Evolutionary conservation across 2,329 filamentous ascomycete genomes (phyloP), one percentile per base, ranked within the genome.

Genomic region (Penicillium sp.): DNA sequence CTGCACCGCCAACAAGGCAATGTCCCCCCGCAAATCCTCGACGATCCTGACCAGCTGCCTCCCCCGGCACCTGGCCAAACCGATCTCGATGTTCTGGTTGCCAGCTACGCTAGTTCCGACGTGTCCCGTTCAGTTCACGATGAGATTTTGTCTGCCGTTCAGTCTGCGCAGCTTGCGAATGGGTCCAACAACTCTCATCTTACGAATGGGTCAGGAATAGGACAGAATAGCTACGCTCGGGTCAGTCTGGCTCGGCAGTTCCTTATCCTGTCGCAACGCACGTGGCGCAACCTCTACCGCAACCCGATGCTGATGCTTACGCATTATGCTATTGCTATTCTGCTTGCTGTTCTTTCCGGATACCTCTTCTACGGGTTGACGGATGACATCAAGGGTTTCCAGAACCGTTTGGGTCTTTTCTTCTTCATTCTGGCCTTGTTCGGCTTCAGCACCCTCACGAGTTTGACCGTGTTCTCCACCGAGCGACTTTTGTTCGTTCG

Each of bases 291-390:
- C 72, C 83, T 99, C 6, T 98, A 99, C 80, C 88, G 95, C 58
- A 97, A 99, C 75, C 95, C 95, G 1, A 93, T 98, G 86, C 82
- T 99, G 60, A 99, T 99, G 95, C 85, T 99, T 59, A 97, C 93
- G 0, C 95, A 99, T 78, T 99, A 98, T 73, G 95, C 95, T 39
- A 98, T 97, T 67, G 92, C 95, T 7, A 98, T 99, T 61, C 80
- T 98, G 0, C 85, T 99, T 5, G 95, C 93, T 1, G 94, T 98
- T 5, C 90, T 99, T 59, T 93, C 94, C 1, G 95, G 95, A 3
- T 98, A 91, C 76, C 84, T 99, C 12, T 99, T 98, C 81, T 99
- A 98, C 69, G 95, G 94, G 2, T 82, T 99, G 50, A 96, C 93
- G 0, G 92, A 96, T 71, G 93, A 99, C 71, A 96, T 99, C 67